These are phyloP conservation scores for Phaeosphaeriaceae sp. DNA, from an alignment of 2,329 filamentous ascomycete species.

Conservation along the genomic window DNA sequence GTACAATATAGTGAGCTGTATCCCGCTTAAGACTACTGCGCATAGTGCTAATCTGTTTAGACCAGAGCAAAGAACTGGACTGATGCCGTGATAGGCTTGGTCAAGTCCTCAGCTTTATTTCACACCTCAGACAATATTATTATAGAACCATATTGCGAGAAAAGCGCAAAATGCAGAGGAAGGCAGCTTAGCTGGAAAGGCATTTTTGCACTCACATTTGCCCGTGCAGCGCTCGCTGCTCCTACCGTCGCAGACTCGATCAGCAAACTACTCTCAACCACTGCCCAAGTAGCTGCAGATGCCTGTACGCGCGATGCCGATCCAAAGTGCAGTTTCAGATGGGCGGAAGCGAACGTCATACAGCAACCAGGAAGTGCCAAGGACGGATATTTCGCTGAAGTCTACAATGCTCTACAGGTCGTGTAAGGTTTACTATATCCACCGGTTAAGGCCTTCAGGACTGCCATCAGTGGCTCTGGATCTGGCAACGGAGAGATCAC, in stretches of 20 bases:
- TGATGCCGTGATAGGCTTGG: constrained; percentile 23
- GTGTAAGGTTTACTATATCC: constrained; percentile 32
- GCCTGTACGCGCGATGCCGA: constrained; percentile 16
- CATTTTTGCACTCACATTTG: constrained; percentile 26
- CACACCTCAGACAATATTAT: constrained; percentile 61
- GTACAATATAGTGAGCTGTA: constrained; percentile 51
- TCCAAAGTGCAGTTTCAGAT: constrained; percentile 19
- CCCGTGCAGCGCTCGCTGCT: constrained; percentile 29
- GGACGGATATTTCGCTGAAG: constrained; percentile 23
- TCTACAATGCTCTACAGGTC: constrained; percentile 27
- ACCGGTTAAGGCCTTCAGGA: constrained; percentile 12
- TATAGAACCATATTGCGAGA: constrained; percentile 67
- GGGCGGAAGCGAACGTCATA: constrained; percentile 5
- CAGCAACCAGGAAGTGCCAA: constrained; percentile 10
- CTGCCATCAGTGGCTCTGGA: not conserved
- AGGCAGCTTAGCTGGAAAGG: constrained; percentile 70
- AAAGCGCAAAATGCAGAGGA: constrained; percentile 54
- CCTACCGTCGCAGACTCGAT: constrained; percentile 22
- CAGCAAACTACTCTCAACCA: constrained; percentile 20
- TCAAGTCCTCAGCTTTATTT: constrained; percentile 38
- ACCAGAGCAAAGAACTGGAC: constrained; percentile 33
- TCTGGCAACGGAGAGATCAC: constrained; percentile 2
- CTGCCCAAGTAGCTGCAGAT: constrained; percentile 28
- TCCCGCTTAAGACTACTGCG: too few species aligned
- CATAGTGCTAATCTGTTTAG: constrained; percentile 14